Percentiles rank a stretch among this genome's conserved stretches.
Evolutionary conservation across 768 basidiomycete genomes (phyloP).

Genomic region (Lentinula lateritia): DNA sequence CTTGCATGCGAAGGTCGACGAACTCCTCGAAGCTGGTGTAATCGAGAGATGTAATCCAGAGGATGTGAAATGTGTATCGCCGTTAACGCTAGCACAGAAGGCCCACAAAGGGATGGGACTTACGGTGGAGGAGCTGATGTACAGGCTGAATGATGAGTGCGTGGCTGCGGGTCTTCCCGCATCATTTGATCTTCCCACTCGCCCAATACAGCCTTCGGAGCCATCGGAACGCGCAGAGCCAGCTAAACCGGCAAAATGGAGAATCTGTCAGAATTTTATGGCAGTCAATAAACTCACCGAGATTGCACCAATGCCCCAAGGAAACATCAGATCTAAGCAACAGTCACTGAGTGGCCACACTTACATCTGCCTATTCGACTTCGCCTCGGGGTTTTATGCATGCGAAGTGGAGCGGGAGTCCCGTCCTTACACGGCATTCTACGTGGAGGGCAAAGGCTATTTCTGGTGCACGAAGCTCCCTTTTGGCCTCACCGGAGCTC

Average conservation of each 20-base stretch:
- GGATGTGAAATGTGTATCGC: conserved; percentile 28
- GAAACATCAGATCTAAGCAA: no score
- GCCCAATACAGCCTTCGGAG: conserved; percentile 13
- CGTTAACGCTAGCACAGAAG: conserved; percentile 31
- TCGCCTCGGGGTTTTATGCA: no score
- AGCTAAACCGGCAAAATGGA: conserved; percentile 10
- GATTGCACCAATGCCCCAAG: no score
- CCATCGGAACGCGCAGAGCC: conserved; percentile 8
- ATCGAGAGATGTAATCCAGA: conserved; percentile 20
- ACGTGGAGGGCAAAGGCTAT: no score
- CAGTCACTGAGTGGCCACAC: no score
- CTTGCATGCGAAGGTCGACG: conserved; percentile 23
- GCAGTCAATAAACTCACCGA: conserved; percentile 8
- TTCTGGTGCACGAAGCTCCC: background rate
- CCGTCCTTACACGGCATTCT: no score
- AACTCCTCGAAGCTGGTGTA: conserved; percentile 27
- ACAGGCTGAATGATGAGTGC: conserved; percentile 28
- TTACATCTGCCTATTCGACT: no score
- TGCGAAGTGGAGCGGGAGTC: no score
- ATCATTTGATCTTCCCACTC: background rate
- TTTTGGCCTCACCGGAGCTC: no score
- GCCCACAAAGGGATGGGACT: conserved; percentile 23
- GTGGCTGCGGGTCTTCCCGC: conserved; percentile 11
- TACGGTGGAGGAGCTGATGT: conserved; percentile 25
- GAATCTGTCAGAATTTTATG: conserved; percentile 20